Percentiles rank a stretch among this genome's conserved stretches.
phyloP scores from a whole-genome alignment of 805 yeast genomes.

The Hanseniaspora nectarophila region DNA sequence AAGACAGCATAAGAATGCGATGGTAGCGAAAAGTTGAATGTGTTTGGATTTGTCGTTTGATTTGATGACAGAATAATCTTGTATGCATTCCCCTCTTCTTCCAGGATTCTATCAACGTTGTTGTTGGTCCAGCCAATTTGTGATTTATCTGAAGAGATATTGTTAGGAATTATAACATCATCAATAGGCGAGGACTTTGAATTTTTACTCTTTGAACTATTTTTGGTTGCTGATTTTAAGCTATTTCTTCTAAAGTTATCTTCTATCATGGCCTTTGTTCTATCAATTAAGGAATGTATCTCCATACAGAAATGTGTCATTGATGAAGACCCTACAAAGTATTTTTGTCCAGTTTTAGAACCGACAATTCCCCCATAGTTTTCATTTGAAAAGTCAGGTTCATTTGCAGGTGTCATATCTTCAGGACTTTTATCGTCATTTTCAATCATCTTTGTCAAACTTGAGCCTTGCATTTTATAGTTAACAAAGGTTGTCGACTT shows the following conservation, averaged over 20 bases:
- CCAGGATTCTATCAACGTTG: constrained; percentile 44
- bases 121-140: constrained; percentile 17
- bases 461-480: background rate
- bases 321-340: constrained; percentile 70
- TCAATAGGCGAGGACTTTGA: background rate
- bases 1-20: constrained; percentile 65
- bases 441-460: constrained; percentile 16
- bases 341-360: constrained; percentile 62
- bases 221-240: background rate
- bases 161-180: constrained; percentile 6
- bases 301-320: constrained; percentile 74
- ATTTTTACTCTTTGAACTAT: constrained; percentile 16
- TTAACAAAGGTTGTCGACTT: background rate
- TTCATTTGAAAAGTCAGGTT: constrained; percentile 56
- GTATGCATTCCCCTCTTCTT: constrained; percentile 67
- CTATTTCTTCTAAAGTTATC: constrained; percentile 17
- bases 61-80: constrained; percentile 55
- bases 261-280: constrained; percentile 26
- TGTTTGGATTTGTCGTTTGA: constrained; percentile 39
- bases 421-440: background rate
- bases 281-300: constrained; percentile 47
- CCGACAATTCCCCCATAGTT: constrained; percentile 56
- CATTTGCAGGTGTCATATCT: constrained; percentile 32
- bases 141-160: constrained; percentile 14
- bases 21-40: constrained; percentile 62